Conservation (phyloP, 495 filamentous ascomycete species). For the Podospora bellae-mahoneyi region DNA sequence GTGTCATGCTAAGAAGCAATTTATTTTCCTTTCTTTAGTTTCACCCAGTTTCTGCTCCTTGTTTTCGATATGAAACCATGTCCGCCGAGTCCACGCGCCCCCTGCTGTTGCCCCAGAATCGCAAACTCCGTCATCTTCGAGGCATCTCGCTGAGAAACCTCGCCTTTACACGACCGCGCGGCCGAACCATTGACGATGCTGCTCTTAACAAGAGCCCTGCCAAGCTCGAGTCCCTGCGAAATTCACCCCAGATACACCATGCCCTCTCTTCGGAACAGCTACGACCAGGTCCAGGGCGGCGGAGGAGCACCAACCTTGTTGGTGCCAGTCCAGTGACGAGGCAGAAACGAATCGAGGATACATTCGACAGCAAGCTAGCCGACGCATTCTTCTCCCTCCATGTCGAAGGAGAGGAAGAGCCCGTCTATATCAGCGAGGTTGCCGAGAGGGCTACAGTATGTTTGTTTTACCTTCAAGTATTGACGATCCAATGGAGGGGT, state of each 20-base stretch:
- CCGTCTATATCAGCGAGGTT: slow-evolving; percentile 88
- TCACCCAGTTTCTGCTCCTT: neutral
- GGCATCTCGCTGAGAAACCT: slow-evolving; percentile 87
- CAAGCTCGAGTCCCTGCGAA: slow-evolving; percentile 62
- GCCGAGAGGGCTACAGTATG: slow-evolving; percentile 66
- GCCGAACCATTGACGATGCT: slow-evolving; percentile 81
- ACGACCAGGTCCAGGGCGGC: slow-evolving; percentile 45
- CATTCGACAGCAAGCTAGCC: slow-evolving; percentile 67
- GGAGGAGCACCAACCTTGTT: slow-evolving; percentile 69
- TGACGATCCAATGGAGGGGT: neutral
- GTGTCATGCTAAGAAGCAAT: neutral
- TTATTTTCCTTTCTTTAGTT: no score
- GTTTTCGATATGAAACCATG: slow-evolving; percentile 29
- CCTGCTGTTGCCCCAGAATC: slow-evolving; percentile 64
- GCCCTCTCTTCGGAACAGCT: slow-evolving; percentile 72
- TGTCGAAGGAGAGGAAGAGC: slow-evolving; percentile 59
- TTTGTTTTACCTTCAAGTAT: neutral
- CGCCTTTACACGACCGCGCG: slow-evolving; percentile 58
- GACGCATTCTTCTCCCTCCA: slow-evolving; percentile 90
- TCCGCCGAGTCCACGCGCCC: slow-evolving; percentile 41
- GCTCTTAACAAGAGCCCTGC: slow-evolving; percentile 70
- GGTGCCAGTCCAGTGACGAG: slow-evolving; percentile 62
- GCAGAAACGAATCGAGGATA: slow-evolving; percentile 74
- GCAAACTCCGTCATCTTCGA: slow-evolving; percentile 82
- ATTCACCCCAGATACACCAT: slow-evolving; percentile 56